Evolutionary conservation across 345 rosid genomes (phyloP), one percentile per base, ranked within the genome.

Genomic region (Brassica incana): DNA sequence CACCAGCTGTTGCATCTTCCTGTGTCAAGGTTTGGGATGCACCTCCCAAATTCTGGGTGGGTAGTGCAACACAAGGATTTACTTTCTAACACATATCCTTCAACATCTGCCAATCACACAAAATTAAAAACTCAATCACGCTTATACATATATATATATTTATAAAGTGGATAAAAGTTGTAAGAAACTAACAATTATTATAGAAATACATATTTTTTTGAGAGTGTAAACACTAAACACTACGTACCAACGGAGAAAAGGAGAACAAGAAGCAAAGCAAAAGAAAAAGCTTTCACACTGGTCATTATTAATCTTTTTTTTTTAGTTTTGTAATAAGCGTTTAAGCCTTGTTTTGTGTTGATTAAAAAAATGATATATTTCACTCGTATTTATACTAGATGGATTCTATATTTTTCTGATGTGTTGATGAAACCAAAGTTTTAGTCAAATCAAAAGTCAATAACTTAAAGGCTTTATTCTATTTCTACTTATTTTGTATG

Each of bases 11-110:
- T 78, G 43, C 77, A 72, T 65, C 77, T 54, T 40, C 3, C 25
- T 0, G 14, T 58, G 70, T 72, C 77, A 11, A 33, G 12, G 23
- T 0, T 36, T 12, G 80, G 12, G 20, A 50, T 4, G 25, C 81
- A 71, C 23, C 64, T 71, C 9, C 81, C 81, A 64, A 77, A 77
- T 23, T 63, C 54, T 2, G 76, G 76, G 12, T 71, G 76, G 20
- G 23, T 77, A 40, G 71, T 71, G 63, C 81, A 77, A 23, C 80
- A 77, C 76, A 48, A n/a, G 0, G 76, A 77, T 7, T 36, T 69
- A 45, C 74, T 12, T 25, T 61, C 40, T 27, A 58, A 6, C 27
- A 1, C 4, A 12, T 65, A 75, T 27, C 73, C 56, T 50, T 50
- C 56, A 50, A 50, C 56, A 50, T 50, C 56, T 50, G 56, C 56